Evolutionary conservation across 140 eudicot species (phyloP).

Genomic region (Anethum foeniculum): DNA sequence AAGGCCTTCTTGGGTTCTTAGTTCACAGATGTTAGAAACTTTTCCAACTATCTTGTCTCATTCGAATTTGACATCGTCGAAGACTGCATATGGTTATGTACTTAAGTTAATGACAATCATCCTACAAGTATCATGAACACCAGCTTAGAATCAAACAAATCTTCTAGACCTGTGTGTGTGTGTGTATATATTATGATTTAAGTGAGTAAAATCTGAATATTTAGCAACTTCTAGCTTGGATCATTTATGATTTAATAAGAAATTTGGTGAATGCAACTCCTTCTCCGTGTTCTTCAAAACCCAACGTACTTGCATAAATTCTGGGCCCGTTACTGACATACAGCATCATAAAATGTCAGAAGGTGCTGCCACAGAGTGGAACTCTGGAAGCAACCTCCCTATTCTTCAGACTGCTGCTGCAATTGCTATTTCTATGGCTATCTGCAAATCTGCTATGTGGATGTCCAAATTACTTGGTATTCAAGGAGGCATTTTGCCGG

Average conservation of each 20-base stretch:
- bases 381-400: conserved; percentile 34
- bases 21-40: conserved; percentile 34
- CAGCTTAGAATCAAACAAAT: conserved; percentile 22
- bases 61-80: conserved; percentile 48
- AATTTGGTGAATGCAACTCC: background rate
- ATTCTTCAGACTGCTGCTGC: conserved; percentile 55
- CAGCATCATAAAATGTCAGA: conserved; percentile 29
- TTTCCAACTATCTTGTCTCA: conserved; percentile 37
- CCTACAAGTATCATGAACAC: conserved; percentile 45
- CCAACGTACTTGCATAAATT: background rate
- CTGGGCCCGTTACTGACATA: background rate
- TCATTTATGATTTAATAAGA: background rate
- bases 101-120: conserved; percentile 40
- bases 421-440: conserved; percentile 58
- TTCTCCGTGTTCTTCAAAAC: background rate
- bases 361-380: conserved; percentile 22
- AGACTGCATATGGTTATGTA: conserved; percentile 22
- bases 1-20: conserved; percentile 40
- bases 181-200: no score
- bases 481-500: conserved; percentile 60
- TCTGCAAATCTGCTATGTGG: conserved; percentile 54
- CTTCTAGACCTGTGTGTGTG: background rate
- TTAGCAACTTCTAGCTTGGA: background rate
- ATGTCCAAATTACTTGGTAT: conserved; percentile 25
- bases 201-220: background rate